Base-by-base conservation (phyloP, 2,329 filamentous ascomycete genomes). In the Fusarium setosum region DNA sequence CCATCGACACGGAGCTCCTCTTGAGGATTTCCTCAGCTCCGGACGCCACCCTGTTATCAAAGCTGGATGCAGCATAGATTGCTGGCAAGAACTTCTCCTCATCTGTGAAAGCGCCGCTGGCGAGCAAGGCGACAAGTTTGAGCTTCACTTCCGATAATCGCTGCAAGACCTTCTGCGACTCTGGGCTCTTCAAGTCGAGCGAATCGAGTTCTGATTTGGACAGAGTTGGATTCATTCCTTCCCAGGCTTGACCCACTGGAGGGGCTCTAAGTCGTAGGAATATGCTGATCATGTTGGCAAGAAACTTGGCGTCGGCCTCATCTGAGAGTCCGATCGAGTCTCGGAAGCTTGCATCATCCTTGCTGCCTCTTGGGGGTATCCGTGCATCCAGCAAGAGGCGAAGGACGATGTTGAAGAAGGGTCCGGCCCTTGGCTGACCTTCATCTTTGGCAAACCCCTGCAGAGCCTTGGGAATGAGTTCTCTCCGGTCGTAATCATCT, bases 11-110 rank as follows among this genome's bases (percentile, higher is more conserved):
- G 2, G 88, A 85, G 26, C 88, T 91, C 66, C 94, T 86, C 78
- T 97, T 99, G 66, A 98, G 79, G 47, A 96, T 87, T 70, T 97
- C 94, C 56, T 97, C 93, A 0, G 92, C 95, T n/a, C 93, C 81
- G n/a, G 91, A 88, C 11, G 92, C 89, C 34, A 97, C 89, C 9
- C 91, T 87, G 32, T 90, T 93, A 67, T 97, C 96, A 2, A 89
- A 82, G 77, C 94, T 94, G 1, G 93, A 90, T 23, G 93, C 90
- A 6, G 94, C 94, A 74, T 92, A 94, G 1, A 98, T 79, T 1
- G 93, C 91, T 1, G 95, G 91, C 12, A 97, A 77, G 70, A 97
- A 93, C 29, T 94, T 89, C 73, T 98, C 92, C 1, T 88, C 80
- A 62, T 97, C 93, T 0, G 82, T 89, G 76, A 99, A 98, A 7